Conservation (phyloP, 768 basidiomycete genomes). For the Hypholoma sublateritium region DNA sequence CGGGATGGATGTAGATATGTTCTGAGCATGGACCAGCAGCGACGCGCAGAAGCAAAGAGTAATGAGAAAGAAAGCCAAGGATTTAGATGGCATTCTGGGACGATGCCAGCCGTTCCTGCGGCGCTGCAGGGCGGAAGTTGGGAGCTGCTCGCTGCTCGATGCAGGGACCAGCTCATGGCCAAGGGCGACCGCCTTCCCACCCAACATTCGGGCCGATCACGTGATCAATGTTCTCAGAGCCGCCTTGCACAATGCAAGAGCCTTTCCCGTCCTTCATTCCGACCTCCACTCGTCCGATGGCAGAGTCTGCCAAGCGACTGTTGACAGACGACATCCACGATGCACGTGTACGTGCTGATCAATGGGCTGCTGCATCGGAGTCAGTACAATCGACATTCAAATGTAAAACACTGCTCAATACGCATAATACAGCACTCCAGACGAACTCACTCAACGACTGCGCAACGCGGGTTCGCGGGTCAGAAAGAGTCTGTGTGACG, state of each 20-base stretch:
- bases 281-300: neutral
- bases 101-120: conserved; percentile 3
- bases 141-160: neutral
- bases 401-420: neutral
- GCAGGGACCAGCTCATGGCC: neutral
- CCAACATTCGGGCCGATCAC: neutral
- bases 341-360: neutral
- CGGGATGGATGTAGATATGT: conserved; percentile 51
- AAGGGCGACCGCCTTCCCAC: neutral
- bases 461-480: conserved; percentile 58
- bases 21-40: conserved; percentile 36
- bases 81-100: conserved; percentile 30
- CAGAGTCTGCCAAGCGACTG: conserved; percentile 21
- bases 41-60: conserved; percentile 26
- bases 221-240: no score
- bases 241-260: no score
- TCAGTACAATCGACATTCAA: neutral
- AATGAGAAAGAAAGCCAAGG: conserved; percentile 24
- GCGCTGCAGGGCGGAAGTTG: conserved; percentile 8
- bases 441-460: conserved; percentile 54
- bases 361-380: conserved; percentile 15
- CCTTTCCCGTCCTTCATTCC: neutral
- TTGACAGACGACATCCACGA: conserved; percentile 5
- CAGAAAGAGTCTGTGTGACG: conserved; percentile 51
- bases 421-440: conserved; percentile 33